These are phyloP conservation scores for Cyclospora cayetanensis DNA, from an alignment of 169 alveolate species.

Conservation along the genomic window DNA sequence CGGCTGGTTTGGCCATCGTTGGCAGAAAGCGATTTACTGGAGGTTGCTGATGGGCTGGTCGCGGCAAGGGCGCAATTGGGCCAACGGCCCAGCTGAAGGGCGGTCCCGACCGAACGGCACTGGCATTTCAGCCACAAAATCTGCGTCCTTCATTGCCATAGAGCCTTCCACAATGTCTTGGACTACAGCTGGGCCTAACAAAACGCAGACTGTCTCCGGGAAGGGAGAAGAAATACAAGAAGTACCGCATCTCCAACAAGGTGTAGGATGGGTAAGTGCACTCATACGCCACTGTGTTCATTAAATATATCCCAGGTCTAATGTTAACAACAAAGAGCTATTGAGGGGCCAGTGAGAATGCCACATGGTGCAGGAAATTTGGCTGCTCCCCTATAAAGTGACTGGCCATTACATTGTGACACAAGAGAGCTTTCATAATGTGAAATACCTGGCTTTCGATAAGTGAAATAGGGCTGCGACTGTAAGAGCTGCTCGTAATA, in stretches of 20 bases:
- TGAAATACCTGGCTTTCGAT: background rate
- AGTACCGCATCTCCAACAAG: background rate
- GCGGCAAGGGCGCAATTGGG: background rate
- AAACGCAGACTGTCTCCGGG: background rate
- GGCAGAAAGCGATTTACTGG: no score
- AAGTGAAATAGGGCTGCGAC: no score
- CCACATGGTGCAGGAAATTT: background rate
- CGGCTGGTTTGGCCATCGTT: no score
- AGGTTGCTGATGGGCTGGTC: no score
- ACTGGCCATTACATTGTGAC: background rate
- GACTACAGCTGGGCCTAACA: background rate
- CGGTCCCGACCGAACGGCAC: no score
- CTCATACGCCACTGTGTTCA: background rate
- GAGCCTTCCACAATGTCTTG: background rate
- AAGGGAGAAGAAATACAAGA: background rate
- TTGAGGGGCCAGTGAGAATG: background rate
- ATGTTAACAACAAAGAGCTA: background rate
- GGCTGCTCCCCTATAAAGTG: background rate
- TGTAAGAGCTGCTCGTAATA: background rate
- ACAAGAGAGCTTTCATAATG: background rate
- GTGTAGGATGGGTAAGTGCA: conserved; percentile 56
- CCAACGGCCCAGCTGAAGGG: no score
- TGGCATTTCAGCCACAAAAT: background rate
- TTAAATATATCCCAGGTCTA: background rate
- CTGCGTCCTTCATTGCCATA: conserved; percentile 41